Base-by-base conservation (phyloP, 2,329 filamentous ascomycete species). In the Pseudogymnoascus sp. region DNA sequence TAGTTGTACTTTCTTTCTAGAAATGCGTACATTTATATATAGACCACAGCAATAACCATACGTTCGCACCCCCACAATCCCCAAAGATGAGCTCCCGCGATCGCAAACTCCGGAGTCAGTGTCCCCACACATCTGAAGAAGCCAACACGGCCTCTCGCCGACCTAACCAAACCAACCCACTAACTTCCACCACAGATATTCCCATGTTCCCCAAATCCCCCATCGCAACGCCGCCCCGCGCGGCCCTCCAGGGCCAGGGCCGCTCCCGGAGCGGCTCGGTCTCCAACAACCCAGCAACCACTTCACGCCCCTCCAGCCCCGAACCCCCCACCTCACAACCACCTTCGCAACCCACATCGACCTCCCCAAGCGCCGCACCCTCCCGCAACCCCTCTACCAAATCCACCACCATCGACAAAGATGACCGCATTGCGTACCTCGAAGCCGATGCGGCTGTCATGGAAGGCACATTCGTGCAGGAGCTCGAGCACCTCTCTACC, bases 401-500 rank as follows among this genome's bases (percentile, higher is more conserved):
- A 18, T 62, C n/a, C 39, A 40, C 72, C 73, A 62, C 79, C 81
- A 36, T 60, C 3, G 57, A 60, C 57, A 81, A 80, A 69, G 81
- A 85, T 70, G 74, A 78, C 63, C 78, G 77, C 67, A 85, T 86
- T 66, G 75, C 78, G 6, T 73, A 77, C 47, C 78, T 86, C 47
- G 78, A 84, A 71, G 76, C 75, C 59, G 83, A 85, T 70, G 76
- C 86, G 63, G 73, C 70, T 12, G 72, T 78, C 34, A 82, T 84
- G 78, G 80, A 83, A 70, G 71, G 71, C 63, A 81, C 84, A 69
- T 85, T 86, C 70, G 73, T 76, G 62, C 77, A 77, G 37, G 78
- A 84, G 69, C 77, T 86, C 16, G 81, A 83, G 70, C 77, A 76
- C 67, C 77, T 85, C 16, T 77, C 69, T 76, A 78, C 71, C 77